Evolutionary conservation across 805 yeast species (phyloP).

Genomic region (Wickerhamiella slavikovae): DNA sequence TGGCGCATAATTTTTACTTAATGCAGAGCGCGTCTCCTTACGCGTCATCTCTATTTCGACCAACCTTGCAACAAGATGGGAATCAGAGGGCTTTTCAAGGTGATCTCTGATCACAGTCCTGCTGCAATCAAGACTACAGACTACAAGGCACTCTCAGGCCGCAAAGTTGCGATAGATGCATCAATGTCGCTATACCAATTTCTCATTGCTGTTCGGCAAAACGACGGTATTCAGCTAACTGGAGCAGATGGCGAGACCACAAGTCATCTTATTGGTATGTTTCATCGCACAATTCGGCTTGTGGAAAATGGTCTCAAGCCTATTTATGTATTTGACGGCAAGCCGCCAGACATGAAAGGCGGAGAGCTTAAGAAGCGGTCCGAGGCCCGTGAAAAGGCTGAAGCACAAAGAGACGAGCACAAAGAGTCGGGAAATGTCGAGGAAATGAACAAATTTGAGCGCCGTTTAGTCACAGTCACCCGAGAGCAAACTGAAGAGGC

Average conservation of each 20-base stretch:
- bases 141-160: constrained; percentile 70
- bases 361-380: constrained; percentile 81
- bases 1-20: no score
- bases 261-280: constrained; percentile 87
- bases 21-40: no score
- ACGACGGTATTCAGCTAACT: constrained; percentile 85
- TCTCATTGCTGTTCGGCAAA: constrained; percentile 87
- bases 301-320: constrained; percentile 92
- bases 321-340: constrained; percentile 91
- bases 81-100: constrained; percentile 45
- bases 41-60: no score
- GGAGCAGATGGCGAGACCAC: constrained; percentile 81
- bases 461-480: constrained; percentile 77
- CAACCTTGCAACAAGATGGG: no score
- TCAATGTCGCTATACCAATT: constrained; percentile 96
- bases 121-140: constrained; percentile 55
- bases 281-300: constrained; percentile 77
- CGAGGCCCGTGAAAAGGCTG: constrained; percentile 38
- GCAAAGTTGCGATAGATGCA: constrained; percentile 80
- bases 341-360: constrained; percentile 85
- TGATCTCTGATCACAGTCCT: constrained; percentile 81
- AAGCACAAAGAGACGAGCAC: constrained; percentile 26
- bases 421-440: constrained; percentile 66
- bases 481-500: constrained; percentile 89
- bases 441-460: constrained; percentile 54